These are phyloP conservation scores for Aspergillus clavatus DNA, from an alignment of 2,329 filamentous ascomycete species.

Conservation along the genomic window DNA sequence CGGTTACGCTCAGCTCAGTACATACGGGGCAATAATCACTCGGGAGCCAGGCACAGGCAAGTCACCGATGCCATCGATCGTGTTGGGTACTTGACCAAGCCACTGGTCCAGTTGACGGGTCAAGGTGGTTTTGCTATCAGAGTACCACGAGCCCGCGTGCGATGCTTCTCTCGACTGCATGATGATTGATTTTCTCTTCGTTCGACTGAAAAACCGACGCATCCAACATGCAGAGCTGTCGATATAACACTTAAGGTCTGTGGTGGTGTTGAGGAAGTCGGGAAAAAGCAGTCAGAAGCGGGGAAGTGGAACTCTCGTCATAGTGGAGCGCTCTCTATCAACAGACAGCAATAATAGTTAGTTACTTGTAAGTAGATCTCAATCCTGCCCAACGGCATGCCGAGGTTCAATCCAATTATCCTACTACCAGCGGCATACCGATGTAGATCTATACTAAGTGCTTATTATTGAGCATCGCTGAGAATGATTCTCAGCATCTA, in stretches of 20 bases:
- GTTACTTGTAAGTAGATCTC: too few species aligned
- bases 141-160: slow-evolving; percentile 89
- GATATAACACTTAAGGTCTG: neutral
- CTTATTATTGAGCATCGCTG: too few species aligned
- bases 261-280: neutral
- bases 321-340: slow-evolving; percentile 19
- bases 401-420: too few species aligned
- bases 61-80: slow-evolving; percentile 57
- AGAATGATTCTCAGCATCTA: too few species aligned
- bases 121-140: slow-evolving; percentile 55
- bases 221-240: neutral
- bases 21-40: slow-evolving; percentile 89
- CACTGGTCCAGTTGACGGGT: slow-evolving; percentile 66
- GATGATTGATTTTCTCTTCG: slow-evolving; percentile 1
- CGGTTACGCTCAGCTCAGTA: slow-evolving; percentile 3
- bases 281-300: slow-evolving; percentile 17
- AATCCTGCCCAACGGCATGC: too few species aligned
- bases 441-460: too few species aligned
- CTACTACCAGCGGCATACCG: too few species aligned
- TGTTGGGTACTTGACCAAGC: slow-evolving; percentile 65
- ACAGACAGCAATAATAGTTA: too few species aligned
- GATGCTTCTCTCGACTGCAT: slow-evolving; percentile 53
- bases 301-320: slow-evolving; percentile 23
- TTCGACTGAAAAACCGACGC: neutral
- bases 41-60: slow-evolving; percentile 71